Percentiles rank a stretch among this genome's conserved stretches.
phyloP scores from a whole-genome alignment of 805 yeast genomes.

The Pichia occidentalis region DNA sequence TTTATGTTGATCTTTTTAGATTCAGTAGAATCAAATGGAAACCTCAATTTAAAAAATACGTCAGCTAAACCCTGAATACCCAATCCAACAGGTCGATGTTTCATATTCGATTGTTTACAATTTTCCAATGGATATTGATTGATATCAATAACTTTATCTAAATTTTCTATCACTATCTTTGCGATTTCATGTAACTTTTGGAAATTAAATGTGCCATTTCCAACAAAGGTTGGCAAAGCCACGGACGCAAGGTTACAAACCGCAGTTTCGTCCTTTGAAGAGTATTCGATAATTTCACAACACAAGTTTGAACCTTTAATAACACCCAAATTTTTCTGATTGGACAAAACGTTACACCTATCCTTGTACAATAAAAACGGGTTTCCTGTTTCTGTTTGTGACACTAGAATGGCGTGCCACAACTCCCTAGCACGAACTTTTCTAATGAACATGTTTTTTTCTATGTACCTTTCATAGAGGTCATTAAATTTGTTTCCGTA shows the following conservation, averaged over 20 bases:
- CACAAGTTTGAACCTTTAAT: conserved; percentile 92
- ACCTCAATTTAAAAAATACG: conserved; percentile 66
- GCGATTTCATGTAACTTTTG: conserved; percentile 65
- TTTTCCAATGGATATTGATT: conserved; percentile 78
- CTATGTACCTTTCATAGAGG: conserved; percentile 68
- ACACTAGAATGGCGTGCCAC: conserved; percentile 83
- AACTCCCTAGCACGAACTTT: conserved; percentile 80
- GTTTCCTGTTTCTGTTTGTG: conserved; percentile 95
- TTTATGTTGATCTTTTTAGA: conserved; percentile 74
- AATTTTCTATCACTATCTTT: conserved; percentile 71
- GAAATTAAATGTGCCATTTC: conserved; percentile 54
- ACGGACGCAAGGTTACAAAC: conserved; percentile 92
- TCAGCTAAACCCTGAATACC: conserved; percentile 99
- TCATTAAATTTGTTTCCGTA: conserved; percentile 79
- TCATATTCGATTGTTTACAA: conserved; percentile 69
- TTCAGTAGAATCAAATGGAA: conserved; percentile 79
- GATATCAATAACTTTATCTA: conserved; percentile 78
- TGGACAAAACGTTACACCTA: conserved; percentile 78
- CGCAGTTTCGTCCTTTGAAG: conserved; percentile 88
- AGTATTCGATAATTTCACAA: conserved; percentile 89
- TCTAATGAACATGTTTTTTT: conserved; percentile 55
- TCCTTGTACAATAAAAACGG: conserved; percentile 95
- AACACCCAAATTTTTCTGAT: conserved; percentile 87
- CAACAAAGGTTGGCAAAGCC: conserved; percentile 75
- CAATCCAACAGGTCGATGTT: conserved; percentile 88